phyloP scores from a whole-genome alignment of 495 filamentous ascomycete species.

The Podospora pseudocomata region DNA sequence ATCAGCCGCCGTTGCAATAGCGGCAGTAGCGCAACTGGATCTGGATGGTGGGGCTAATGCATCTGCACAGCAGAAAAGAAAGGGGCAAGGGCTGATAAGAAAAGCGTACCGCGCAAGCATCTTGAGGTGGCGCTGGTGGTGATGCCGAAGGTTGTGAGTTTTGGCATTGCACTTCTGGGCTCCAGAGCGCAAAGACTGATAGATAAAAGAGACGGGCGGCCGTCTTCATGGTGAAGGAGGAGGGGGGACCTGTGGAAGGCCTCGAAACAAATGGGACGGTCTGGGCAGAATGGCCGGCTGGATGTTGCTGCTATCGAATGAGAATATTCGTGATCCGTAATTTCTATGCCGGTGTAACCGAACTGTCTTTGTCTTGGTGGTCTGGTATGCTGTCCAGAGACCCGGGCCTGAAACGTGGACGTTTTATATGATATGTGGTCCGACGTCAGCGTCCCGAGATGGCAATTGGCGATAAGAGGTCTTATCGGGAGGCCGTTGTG shows the following conservation, averaged over 20 bases:
- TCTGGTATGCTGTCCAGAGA: slow-evolving; percentile 8
- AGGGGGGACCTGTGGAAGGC: neutral
- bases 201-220: slow-evolving; percentile 68
- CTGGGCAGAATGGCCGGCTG: neutral
- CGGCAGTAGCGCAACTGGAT: slow-evolving; percentile 22
- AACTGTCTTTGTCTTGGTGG: neutral
- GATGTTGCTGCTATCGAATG: neutral
- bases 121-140: slow-evolving; percentile 33
- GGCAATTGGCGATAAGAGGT: slow-evolving; percentile 16
- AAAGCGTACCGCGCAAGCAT: slow-evolving; percentile 48
- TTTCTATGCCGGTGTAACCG: neutral
- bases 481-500: slow-evolving; percentile 10
- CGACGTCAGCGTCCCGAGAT: slow-evolving; percentile 12
- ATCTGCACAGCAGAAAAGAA: slow-evolving; percentile 22
- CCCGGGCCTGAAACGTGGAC: slow-evolving; percentile 22
- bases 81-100: slow-evolving; percentile 13
- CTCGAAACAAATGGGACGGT: neutral
- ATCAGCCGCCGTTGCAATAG: slow-evolving; percentile 19
- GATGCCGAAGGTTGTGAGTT: slow-evolving; percentile 17
- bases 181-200: slow-evolving; percentile 70
- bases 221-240: slow-evolving; percentile 54
- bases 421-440: slow-evolving; percentile 9
- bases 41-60: slow-evolving; percentile 15
- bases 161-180: slow-evolving; percentile 46
- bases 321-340: neutral